phyloP scores from a whole-genome alignment of 1,284 basidiomycete species.

The Melampsora americana region DNA sequence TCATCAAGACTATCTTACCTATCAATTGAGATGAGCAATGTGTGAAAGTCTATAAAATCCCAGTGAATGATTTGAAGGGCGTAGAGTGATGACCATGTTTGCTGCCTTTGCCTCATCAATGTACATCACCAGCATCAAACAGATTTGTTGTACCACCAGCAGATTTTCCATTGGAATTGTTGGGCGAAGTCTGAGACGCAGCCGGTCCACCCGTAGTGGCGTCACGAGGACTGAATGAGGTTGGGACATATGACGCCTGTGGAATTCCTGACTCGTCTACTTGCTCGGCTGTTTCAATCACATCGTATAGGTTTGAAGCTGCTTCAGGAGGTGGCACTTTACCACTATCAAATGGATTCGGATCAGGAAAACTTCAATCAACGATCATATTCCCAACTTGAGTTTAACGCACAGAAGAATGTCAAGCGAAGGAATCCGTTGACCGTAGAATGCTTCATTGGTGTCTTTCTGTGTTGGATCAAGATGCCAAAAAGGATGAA shows the following conservation, averaged over 20 bases:
- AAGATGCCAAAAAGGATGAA: neutral
- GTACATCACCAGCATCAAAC: conserved; percentile 43
- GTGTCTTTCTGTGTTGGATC: conserved; percentile 47
- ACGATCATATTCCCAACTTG: neutral
- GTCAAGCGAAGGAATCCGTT: conserved; percentile 79
- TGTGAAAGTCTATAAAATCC: neutral
- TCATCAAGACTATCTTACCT: neutral
- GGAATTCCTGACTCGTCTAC: conserved; percentile 53
- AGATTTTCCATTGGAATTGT: neutral
- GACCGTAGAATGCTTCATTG: conserved; percentile 81
- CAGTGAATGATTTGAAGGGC: too few species aligned
- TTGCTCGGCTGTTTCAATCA: conserved; percentile 53
- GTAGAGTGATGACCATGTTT: neutral
- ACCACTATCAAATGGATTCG: conserved; percentile 49
- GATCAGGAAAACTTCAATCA: conserved; percentile 49
- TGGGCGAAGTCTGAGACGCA: neutral
- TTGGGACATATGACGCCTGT: conserved; percentile 52
- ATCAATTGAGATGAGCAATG: neutral
- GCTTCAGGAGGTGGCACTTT: conserved; percentile 54
- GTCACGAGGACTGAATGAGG: neutral
- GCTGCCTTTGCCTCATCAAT: neutral
- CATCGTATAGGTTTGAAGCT: conserved; percentile 54
- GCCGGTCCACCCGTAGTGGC: neutral
- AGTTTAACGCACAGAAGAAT: conserved; percentile 63
- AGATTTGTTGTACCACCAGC: conserved; percentile 27